These are phyloP conservation scores for Aspergillus pseudonomiae DNA, from an alignment of 2,329 filamentous ascomycete genomes.

Conservation along the genomic window DNA sequence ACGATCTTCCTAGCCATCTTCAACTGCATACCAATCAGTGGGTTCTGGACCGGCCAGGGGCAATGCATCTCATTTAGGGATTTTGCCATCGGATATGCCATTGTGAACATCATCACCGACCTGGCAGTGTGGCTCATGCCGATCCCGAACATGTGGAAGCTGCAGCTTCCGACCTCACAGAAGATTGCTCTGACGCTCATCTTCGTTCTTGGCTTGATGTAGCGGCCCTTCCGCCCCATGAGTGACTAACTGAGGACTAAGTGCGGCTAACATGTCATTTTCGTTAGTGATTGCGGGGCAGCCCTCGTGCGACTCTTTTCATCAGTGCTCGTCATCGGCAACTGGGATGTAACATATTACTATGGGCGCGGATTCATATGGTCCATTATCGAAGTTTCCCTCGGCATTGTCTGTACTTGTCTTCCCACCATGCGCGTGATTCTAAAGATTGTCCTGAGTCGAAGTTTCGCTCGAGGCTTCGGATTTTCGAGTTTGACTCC, in stretches of 20 bases:
- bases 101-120: slow-evolving; percentile 1
- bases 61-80: neutral
- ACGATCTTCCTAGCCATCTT: slow-evolving; percentile 2
- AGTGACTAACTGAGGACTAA: neutral
- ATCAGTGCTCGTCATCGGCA: neutral
- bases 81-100: slow-evolving; percentile 1
- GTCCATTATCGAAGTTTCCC: slow-evolving; percentile 8
- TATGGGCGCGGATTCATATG: slow-evolving; percentile 6
- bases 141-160: slow-evolving; percentile 7
- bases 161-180: slow-evolving; percentile 1
- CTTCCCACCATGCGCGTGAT: slow-evolving; percentile 4
- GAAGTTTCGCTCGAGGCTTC: neutral
- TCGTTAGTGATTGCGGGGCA: neutral
- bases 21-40: slow-evolving; percentile 4
- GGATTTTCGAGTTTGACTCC: slow-evolving; percentile 3
- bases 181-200: slow-evolving; percentile 3
- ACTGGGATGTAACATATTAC: slow-evolving; percentile 5
- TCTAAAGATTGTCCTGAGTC: neutral
- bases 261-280: neutral
- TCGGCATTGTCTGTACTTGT: slow-evolving; percentile 3
- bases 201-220: slow-evolving; percentile 4
- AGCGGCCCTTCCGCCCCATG: neutral
- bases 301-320: neutral
- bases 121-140: slow-evolving; percentile 5
- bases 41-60: slow-evolving; percentile 5